Evolutionary conservation across 1,284 basidiomycete genomes (phyloP), one percentile per base, ranked within the genome.

Genomic region (Coniferiporia weirii): DNA sequence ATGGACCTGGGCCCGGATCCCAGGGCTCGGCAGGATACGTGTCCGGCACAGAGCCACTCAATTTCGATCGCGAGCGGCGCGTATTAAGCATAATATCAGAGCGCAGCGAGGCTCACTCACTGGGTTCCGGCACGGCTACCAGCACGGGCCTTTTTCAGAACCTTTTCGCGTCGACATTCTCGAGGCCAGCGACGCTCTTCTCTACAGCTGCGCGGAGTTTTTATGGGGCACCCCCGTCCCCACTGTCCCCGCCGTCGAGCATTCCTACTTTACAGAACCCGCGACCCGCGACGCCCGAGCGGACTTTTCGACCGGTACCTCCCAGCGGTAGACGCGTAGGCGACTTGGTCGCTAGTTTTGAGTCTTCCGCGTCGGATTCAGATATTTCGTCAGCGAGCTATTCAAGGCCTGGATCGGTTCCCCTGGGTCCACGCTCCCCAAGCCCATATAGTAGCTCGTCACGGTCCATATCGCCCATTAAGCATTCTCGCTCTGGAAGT

Each of bases 331-430:
- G 82, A 36, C 80, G 85, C 15, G 79, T 87, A 0, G 85, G 79
- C 13, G 83, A 87, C 60, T 76, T 91, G 46, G 87, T 88, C 47
- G 87, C 89, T 0, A 82, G 85, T 46, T 91, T 90, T 61, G 89
- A 91, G 65, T 79, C 84, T 35, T 73, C 9, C 69, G 70, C 1
- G 45, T 36, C 19, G 17, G 44, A 46, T 8, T 46, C 44, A 19
- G 44, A 46, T n/a, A 46, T 46, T 9, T n/a, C 62, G 64, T 0
- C 61, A 67, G 1, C 38, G 38, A 40, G 69, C 71, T 32, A 66
- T 69, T 13, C 60, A 58, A 47, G 56, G 70, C 70, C 8, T 63
- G 68, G 0, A 67, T 72, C 4, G 67, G 62, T 48, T 44, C 66
- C n/a, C 59, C 56, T 65, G 20, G 65, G 75, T 12, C 83, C 54